Evolutionary conservation across 2,329 filamentous ascomycete species (phyloP).

Genomic region (Harringtonia lauricola): DNA sequence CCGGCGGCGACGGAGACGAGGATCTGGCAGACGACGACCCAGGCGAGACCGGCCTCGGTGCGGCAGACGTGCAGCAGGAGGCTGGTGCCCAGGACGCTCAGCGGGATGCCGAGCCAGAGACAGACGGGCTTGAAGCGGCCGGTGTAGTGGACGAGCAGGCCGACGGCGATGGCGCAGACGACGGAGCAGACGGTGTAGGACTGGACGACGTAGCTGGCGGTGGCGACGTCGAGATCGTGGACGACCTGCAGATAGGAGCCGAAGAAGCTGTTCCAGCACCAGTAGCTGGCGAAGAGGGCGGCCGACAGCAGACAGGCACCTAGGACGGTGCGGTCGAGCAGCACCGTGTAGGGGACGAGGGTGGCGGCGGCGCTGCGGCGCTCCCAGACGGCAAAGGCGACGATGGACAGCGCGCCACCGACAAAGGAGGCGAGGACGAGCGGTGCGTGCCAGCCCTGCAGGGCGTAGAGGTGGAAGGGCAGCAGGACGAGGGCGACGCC

Average conservation of each 20-base stretch:
- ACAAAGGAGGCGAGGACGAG: conserved; percentile 29
- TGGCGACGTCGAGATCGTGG: conserved; percentile 5
- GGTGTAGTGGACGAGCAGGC: conserved; percentile 32
- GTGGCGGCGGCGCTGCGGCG: conserved; percentile 22
- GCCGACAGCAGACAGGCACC: conserved; percentile 1
- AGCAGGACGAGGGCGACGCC: conserved; percentile 56
- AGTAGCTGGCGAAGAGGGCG: conserved; percentile 7
- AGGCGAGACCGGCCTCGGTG: conserved; percentile 34
- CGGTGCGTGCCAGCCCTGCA: conserved; percentile 29
- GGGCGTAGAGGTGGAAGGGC: conserved; percentile 47
- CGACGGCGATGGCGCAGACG: conserved; percentile 33
- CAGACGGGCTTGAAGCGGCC: conserved; percentile 34
- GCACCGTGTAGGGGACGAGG: conserved; percentile 29
- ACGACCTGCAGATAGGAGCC: conserved; percentile 11
- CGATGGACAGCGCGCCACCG: conserved; percentile 23
- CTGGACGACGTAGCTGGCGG: conserved; percentile 8
- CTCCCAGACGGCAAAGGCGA: conserved; percentile 26
- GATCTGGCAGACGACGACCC: conserved; percentile 47
- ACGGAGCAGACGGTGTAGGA: conserved; percentile 17
- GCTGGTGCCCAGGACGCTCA: conserved; percentile 42
- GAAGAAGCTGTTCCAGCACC: conserved; percentile 11
- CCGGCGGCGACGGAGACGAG: conserved; percentile 40
- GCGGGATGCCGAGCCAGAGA: conserved; percentile 34
- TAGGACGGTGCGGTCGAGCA: conserved; percentile 34
- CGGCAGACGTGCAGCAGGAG: conserved; percentile 46